Base-by-base conservation (phyloP, 495 filamentous ascomycete genomes). In the Chaetomidium leptoderma region DNA sequence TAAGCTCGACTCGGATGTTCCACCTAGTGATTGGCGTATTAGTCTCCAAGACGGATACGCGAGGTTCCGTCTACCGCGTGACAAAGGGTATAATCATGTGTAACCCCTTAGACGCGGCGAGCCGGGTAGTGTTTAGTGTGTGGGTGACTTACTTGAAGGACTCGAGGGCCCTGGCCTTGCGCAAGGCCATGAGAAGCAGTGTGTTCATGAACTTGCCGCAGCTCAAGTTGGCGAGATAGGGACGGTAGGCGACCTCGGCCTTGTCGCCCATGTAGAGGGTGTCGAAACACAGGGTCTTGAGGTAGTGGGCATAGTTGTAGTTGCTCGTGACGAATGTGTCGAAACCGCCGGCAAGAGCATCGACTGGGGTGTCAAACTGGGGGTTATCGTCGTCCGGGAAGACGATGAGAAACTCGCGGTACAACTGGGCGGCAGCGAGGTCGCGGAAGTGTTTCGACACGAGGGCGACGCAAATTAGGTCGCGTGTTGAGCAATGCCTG, bases 201-300 rank as follows among this genome's bases (percentile, higher is more conserved):
- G 80, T 83, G 55, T 82, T 86, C 70, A 86, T 73, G 27, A 85
- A 81, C 66, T 83, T 86, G 9, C 79, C 81, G 60, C 77, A 81
- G 67, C 76, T 79, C 30, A 71, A 63, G 35, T 61, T 73, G 53
- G 75, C 75, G 4, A 74, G 68, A 51, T 78, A 82, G 0, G 74
- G 61, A 43, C 74, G 72, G 59, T 80, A 80, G 6, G 75, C 70
- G 1, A 63, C 55, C 45, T 79, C 76, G 6, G 71, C 77, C 63
- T 75, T 75, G 14, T 69, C 64, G 5, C 76, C 76, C 6, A 71
- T 65, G 63, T 67, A 73, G 6, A 78, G 65, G 0, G 78, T 76
- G 53, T 82, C 80, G 32, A 84, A 68, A 11, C 68, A 70, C 4
- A 84, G 68, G 40, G 76, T 70, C 45, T 73, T 72, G 37, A 86